phyloP scores from a whole-genome alignment of 2,329 filamentous ascomycete species.

The Bipolaris zeicola region DNA sequence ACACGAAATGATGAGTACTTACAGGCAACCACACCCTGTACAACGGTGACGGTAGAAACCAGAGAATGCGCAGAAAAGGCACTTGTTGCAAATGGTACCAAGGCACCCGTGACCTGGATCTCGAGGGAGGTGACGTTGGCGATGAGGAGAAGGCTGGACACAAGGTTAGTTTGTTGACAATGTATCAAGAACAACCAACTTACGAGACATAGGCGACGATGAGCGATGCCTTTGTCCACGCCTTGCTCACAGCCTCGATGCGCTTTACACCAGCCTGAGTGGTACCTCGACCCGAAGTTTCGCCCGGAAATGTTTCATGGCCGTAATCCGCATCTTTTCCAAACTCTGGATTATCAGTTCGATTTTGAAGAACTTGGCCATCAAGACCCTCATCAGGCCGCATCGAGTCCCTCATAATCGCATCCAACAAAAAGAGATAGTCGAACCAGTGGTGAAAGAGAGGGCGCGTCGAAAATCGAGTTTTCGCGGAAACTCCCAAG shows the following conservation, averaged over 20 bases:
- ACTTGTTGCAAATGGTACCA: slow-evolving; percentile 70
- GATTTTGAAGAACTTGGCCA: background rate
- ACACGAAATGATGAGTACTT: background rate
- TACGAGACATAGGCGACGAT: slow-evolving; percentile 55
- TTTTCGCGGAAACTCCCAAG: background rate
- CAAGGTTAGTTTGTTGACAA: slow-evolving; percentile 17
- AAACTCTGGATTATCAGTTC: slow-evolving; percentile 9
- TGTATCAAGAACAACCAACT: background rate
- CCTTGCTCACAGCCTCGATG: slow-evolving; percentile 55
- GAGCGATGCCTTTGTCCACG: slow-evolving; percentile 56
- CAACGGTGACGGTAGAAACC: slow-evolving; percentile 67
- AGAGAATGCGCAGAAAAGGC: slow-evolving; percentile 68
- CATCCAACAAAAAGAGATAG: background rate
- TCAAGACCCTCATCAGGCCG: slow-evolving; percentile 5
- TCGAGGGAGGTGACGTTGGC: slow-evolving; percentile 71
- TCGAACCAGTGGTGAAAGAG: background rate
- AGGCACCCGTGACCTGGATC: slow-evolving; percentile 65
- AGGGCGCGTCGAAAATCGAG: background rate
- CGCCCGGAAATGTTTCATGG: slow-evolving; percentile 5
- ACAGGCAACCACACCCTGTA: slow-evolving; percentile 65
- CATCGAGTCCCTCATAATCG: slow-evolving; percentile 18
- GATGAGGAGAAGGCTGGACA: slow-evolving; percentile 57
- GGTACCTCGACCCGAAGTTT: slow-evolving; percentile 11
- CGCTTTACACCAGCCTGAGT: slow-evolving; percentile 56
- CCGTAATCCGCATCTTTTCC: slow-evolving; percentile 13